Evolutionary conservation across 176 grass and related monocot genomes (phyloP).

Genomic region (Tillandsia fasciculata): DNA sequence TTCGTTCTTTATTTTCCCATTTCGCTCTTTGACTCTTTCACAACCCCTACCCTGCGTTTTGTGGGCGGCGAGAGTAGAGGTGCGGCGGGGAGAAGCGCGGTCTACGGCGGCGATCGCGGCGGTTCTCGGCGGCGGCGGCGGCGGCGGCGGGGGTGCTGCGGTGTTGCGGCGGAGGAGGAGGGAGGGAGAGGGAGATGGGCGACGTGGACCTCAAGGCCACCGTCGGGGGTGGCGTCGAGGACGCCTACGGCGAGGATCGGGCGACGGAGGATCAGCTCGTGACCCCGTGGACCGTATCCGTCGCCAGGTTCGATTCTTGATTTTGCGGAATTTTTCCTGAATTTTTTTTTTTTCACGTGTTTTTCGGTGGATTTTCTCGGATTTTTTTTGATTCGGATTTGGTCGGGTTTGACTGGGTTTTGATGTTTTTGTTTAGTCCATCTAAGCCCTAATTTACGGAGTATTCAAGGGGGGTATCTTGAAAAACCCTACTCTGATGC

Average conservation of each 20-base stretch:
- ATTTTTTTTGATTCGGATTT: neutral
- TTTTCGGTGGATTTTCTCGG: neutral
- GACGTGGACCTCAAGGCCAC: slow-evolving; percentile 54
- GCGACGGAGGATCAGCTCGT: slow-evolving; percentile 86
- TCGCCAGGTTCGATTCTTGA: slow-evolving; percentile 50
- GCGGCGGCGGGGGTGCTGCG: neutral
- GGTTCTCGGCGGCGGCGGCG: neutral
- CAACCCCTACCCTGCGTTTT: neutral
- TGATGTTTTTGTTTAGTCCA: no score
- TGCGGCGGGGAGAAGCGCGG: neutral
- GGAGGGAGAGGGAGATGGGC: slow-evolving; percentile 78
- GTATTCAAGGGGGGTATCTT: neutral
- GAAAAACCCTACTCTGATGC: neutral
- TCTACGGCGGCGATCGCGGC: neutral
- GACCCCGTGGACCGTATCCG: slow-evolving; percentile 86
- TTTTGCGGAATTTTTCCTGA: neutral
- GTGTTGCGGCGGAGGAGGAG: neutral
- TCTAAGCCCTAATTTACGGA: no score
- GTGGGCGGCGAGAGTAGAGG: neutral
- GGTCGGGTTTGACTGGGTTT: no score
- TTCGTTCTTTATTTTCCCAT: neutral
- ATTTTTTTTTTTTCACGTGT: neutral
- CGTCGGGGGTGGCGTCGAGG: slow-evolving; percentile 65
- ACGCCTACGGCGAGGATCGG: slow-evolving; percentile 74
- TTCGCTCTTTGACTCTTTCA: neutral